Conservation (phyloP, 75 land plant genomes). For the Cryptomeria japonica region DNA sequence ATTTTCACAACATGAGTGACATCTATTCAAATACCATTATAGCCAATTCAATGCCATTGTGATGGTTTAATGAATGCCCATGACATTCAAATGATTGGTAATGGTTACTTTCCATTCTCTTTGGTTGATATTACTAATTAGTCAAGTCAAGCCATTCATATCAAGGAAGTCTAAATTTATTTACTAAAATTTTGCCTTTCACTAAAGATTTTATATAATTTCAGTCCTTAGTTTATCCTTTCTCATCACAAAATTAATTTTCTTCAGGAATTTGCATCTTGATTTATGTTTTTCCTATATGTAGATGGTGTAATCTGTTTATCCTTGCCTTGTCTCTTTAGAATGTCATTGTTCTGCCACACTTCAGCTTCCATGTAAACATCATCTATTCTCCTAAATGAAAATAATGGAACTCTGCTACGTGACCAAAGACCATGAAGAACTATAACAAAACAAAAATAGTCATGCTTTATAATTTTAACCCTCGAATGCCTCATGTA, state of each 20-base stretch:
- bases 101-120: no score
- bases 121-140: no score
- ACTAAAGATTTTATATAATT: no score
- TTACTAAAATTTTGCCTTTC: neutral
- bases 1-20: no score
- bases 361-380: neutral
- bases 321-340: neutral
- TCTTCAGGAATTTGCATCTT: neutral
- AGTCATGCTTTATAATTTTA: neutral
- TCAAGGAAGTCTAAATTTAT: neutral
- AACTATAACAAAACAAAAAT: neutral
- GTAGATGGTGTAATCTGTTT: neutral
- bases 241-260: neutral
- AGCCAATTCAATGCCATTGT: no score
- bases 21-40: no score
- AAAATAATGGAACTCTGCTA: neutral
- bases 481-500: neutral
- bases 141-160: no score
- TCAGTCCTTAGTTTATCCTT: neutral
- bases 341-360: neutral
- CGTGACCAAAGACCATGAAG: neutral
- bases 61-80: no score
- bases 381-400: no score
- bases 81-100: no score
- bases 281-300: neutral